Evolutionary conservation across 2,329 filamentous ascomycete genomes (phyloP).

Genomic region (Claviceps spartinae): DNA sequence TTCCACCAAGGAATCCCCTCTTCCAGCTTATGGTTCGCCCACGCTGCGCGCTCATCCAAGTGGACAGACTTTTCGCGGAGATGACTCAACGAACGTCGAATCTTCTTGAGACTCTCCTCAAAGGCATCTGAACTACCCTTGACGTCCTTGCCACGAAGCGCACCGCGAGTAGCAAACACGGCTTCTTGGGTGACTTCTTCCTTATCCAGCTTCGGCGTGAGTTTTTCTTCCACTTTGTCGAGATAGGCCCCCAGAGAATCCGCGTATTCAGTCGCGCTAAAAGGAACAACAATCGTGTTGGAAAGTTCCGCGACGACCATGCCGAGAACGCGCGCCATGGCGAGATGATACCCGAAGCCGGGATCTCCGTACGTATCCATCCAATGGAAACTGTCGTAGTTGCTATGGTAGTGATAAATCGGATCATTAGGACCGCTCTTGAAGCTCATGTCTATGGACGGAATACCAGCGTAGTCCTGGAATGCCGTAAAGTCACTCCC

Average conservation of each 20-base stretch:
- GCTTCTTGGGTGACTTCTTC: conserved; percentile 15
- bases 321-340: conserved; percentile 52
- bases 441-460: conserved; percentile 53
- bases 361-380: conserved; percentile 70
- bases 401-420: conserved; percentile 75
- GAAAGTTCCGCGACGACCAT: conserved; percentile 47
- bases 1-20: conserved; percentile 65
- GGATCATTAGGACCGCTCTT: conserved; percentile 28
- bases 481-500: conserved; percentile 66
- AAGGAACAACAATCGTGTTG: conserved; percentile 47
- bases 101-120: conserved; percentile 22
- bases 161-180: conserved; percentile 17
- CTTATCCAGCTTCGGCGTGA: conserved; percentile 21
- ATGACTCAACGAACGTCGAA: conserved; percentile 24
- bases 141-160: conserved; percentile 10
- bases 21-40: conserved; percentile 28
- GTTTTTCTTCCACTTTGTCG: conserved; percentile 34
- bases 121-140: conserved; percentile 27
- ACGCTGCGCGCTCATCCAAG: conserved; percentile 32
- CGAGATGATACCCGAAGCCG: conserved; percentile 50
- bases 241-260: conserved; percentile 39
- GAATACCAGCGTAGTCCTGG: conserved; percentile 56
- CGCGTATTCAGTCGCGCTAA: conserved; percentile 53
- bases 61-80: conserved; percentile 27
- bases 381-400: conserved; percentile 86